These are phyloP conservation scores for Hawksworthiomyces lignivorus DNA, from an alignment of 2,329 filamentous ascomycete species.

Conservation along the genomic window DNA sequence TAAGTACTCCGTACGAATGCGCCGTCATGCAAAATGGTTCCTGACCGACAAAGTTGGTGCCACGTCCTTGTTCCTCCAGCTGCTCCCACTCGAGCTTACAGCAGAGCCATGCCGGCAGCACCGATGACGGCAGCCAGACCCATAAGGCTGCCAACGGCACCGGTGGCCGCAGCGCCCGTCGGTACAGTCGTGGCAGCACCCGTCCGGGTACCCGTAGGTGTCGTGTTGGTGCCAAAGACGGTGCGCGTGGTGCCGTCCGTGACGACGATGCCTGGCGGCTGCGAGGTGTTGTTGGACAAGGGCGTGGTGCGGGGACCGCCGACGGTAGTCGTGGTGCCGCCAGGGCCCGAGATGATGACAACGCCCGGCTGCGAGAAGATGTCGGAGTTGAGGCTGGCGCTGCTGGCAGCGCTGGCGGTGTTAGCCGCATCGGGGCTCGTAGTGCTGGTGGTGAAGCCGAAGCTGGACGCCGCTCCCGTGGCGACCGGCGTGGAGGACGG, in stretches of 20 bases:
- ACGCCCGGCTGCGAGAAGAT: neutral
- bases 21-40: too few relatives aligned
- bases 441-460: too few relatives aligned
- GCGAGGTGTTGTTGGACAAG: neutral
- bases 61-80: neutral
- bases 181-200: neutral
- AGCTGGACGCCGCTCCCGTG: too few relatives aligned
- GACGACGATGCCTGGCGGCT: constrained; percentile 6
- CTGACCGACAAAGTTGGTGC: too few relatives aligned
- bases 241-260: constrained; percentile 8
- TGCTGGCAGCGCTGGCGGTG: too few relatives aligned
- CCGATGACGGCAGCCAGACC: constrained; percentile 3
- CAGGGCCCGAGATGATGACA: neutral
- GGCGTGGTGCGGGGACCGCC: too few relatives aligned
- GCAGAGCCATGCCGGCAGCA: constrained; percentile 3
- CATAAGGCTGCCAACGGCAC: neutral
- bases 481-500: too few relatives aligned
- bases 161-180: neutral
- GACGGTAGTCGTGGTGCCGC: neutral
- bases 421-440: too few relatives aligned
- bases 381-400: neutral
- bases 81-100: constrained; percentile 1
- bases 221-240: constrained; percentile 10
- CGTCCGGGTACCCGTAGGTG: too few relatives aligned
- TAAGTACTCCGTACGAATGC: too few relatives aligned